phyloP scores from a whole-genome alignment of 192 early-diverging fungal genomes.

The Rhizoclosmatium globosum region DNA sequence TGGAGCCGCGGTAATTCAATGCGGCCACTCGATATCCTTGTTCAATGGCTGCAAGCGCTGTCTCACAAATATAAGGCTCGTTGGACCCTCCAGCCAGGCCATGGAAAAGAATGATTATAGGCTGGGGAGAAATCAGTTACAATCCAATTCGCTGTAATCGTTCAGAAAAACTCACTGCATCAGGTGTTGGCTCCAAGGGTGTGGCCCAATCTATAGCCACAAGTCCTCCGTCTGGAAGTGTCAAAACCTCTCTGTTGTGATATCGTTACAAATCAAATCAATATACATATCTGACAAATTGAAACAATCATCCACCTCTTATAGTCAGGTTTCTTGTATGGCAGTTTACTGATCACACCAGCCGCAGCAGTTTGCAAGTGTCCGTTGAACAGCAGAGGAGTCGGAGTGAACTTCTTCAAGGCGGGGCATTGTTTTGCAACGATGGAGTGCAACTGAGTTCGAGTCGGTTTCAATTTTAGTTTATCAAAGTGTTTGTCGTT shows the following conservation, averaged over 20 bases:
- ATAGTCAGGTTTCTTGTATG: not conserved
- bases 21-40: conserved; percentile 78
- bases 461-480: too few species aligned
- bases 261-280: too few species aligned
- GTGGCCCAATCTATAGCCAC: conserved; percentile 26
- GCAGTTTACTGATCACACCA: not conserved
- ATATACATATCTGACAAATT: too few species aligned
- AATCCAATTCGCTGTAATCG: not conserved
- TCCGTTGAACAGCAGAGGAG: conserved; percentile 1
- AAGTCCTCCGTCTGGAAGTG: not conserved
- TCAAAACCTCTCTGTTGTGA: not conserved
- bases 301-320: too few species aligned
- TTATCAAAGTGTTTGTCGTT: too few species aligned
- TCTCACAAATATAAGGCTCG: conserved; percentile 85
- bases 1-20: conserved; percentile 91
- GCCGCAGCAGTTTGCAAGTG: conserved; percentile 20
- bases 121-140: conserved; percentile 30
- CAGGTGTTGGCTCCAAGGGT: not conserved
- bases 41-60: conserved; percentile 56
- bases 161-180: not conserved
- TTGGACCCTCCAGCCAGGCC: conserved; percentile 93
- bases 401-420: not conserved
- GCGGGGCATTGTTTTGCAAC: not conserved
- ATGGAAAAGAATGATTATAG: conserved; percentile 85
- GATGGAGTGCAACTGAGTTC: too few species aligned